Conservation (phyloP, 2,329 filamentous ascomycete genomes). For the Sodiomyces alkalinus region DNA sequence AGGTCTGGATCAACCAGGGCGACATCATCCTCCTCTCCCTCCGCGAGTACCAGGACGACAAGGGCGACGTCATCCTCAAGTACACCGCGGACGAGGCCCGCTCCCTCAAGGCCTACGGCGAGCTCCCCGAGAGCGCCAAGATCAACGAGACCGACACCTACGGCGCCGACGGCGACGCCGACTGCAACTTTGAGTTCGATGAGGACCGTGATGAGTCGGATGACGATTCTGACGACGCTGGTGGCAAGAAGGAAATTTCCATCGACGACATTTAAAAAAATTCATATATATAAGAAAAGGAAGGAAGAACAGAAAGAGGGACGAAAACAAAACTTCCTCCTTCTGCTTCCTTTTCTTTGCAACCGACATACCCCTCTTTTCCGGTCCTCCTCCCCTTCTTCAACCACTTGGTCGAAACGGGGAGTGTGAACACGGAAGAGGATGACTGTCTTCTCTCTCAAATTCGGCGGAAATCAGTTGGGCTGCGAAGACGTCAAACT, state of each 20-base stretch:
- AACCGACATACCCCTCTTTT: conserved; percentile 6
- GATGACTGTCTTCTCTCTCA: conserved; percentile 50
- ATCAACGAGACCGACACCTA: conserved; percentile 99
- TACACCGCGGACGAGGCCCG: conserved; percentile 93
- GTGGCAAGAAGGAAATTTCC: conserved; percentile 64
- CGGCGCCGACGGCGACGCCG: conserved; percentile 81
- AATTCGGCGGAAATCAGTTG: conserved; percentile 16
- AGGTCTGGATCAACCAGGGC: conserved; percentile 99
- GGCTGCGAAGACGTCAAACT: background rate
- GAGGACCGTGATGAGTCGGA: conserved; percentile 60
- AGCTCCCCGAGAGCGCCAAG: conserved; percentile 93
- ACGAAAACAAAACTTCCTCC: conserved; percentile 2
- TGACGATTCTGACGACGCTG: conserved; percentile 39
- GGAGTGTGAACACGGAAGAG: conserved; percentile 20
- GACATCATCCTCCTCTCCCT: conserved; percentile 83
- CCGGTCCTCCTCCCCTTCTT: background rate
- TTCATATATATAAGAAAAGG: no score
- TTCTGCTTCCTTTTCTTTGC: conserved; percentile 1
- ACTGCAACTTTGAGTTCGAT: conserved; percentile 97
- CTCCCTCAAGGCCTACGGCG: conserved; percentile 89
- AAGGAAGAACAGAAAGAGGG: no score
- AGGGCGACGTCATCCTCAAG: conserved; percentile 93
- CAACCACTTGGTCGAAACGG: conserved; percentile 2
- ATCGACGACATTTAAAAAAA: conserved; percentile 77
- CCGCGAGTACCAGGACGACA: conserved; percentile 87